Evolutionary conservation across 2,329 filamentous ascomycete species (phyloP).

Genomic region (Colletotrichum sojae): DNA sequence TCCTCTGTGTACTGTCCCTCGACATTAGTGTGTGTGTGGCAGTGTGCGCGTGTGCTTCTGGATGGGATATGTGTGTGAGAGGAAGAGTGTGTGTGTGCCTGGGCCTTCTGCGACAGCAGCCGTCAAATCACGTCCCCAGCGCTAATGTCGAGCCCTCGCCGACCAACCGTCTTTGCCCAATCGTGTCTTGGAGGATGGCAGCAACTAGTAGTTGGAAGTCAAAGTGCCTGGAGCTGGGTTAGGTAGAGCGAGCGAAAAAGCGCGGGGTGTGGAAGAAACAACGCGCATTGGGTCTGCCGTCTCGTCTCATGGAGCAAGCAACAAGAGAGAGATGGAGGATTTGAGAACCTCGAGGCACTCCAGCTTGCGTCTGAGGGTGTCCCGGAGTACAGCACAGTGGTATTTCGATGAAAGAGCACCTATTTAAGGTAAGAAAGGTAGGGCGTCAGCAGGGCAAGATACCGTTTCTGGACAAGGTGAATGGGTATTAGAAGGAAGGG

Average conservation of each 20-base stretch:
- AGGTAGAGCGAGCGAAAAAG: constrained; percentile 16
- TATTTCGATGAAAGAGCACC: too few relatives aligned
- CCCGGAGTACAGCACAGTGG: too few relatives aligned
- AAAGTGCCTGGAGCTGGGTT: constrained; percentile 18
- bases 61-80: constrained; percentile 11
- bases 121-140: constrained; percentile 30
- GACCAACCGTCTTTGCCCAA: constrained; percentile 27
- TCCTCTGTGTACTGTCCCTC: constrained; percentile 18
- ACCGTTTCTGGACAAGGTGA: constrained; percentile 27
- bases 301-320: constrained; percentile 25
- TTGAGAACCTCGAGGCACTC: too few relatives aligned
- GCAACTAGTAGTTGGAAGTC: constrained; percentile 3
- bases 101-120: constrained; percentile 15
- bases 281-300: constrained; percentile 34
- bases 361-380: too few relatives aligned
- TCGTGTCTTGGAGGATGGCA: constrained; percentile 7
- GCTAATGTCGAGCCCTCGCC: constrained; percentile 27
- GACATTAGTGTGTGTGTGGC: constrained; percentile 13
- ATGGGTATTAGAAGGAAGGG: too few relatives aligned
- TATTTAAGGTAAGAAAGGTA: neutral
- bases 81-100: constrained; percentile 16
- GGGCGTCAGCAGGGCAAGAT: neutral
- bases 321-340: neutral
- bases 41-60: constrained; percentile 7
- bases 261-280: constrained; percentile 22